Percentiles rank a stretch among this genome's conserved stretches.
These are phyloP conservation scores for Blepharisma stoltei DNA, from an alignment of 73 alveolate species.

Conservation along the genomic window DNA sequence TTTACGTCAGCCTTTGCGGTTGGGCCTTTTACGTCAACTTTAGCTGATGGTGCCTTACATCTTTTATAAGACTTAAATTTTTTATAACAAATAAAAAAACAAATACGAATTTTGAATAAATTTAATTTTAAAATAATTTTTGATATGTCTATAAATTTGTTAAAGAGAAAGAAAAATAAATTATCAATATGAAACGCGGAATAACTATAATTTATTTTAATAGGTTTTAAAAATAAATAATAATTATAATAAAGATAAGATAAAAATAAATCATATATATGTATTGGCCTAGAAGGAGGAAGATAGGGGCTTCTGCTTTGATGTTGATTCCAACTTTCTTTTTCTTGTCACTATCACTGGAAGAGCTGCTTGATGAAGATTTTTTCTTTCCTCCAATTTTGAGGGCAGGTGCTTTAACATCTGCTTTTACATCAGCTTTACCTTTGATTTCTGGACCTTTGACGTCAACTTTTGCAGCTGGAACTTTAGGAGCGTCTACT, in stretches of 20 bases:
- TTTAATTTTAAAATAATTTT: no score
- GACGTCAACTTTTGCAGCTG: constrained; percentile 15
- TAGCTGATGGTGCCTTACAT: not conserved
- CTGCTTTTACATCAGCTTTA: not conserved
- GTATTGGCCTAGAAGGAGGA: not conserved
- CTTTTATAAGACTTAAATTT: no score
- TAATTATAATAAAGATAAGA: not conserved
- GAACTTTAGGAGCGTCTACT: not conserved
- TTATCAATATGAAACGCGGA: no score
- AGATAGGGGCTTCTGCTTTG: not conserved
- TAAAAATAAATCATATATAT: no score
- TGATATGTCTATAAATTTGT: no score
- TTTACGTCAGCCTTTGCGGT: not conserved
- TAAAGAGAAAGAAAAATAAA: no score
- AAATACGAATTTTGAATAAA: no score
- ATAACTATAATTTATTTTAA: no score
- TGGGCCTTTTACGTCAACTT: constrained; percentile 20
- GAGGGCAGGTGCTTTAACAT: constrained; percentile 15
- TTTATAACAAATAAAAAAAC: no score
- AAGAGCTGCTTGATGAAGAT: not conserved
- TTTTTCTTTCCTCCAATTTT: not conserved
- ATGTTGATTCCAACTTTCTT: constrained; percentile 1
- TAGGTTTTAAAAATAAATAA: no score
- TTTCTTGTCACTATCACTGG: not conserved
- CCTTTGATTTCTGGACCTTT: constrained; percentile 1